These are phyloP conservation scores for Chenopodium formosanum DNA, from an alignment of 148 eudicot species.

Conservation along the genomic window DNA sequence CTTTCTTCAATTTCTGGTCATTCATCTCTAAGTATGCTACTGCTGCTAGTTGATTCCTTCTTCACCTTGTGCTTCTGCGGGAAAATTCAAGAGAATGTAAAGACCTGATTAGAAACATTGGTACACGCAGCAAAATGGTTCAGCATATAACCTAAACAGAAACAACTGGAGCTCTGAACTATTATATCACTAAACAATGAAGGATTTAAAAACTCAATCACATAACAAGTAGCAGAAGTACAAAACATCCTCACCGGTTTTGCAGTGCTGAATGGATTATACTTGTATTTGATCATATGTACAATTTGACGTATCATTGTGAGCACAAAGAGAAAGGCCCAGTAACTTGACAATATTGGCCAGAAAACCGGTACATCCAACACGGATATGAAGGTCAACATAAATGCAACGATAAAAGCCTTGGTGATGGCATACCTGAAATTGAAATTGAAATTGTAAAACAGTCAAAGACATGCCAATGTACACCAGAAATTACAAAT, in stretches of 20 bases:
- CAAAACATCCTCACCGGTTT: slow-evolving; percentile 41
- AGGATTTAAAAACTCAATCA: not conserved
- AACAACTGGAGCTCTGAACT: slow-evolving; percentile 8
- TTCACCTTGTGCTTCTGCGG: slow-evolving; percentile 19
- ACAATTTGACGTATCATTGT: slow-evolving; percentile 63
- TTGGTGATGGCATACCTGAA: slow-evolving; percentile 62
- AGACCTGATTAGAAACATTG: not conserved
- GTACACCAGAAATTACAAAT: not conserved
- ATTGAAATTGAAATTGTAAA: not conserved
- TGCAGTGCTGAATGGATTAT: slow-evolving; percentile 54
- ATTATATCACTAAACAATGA: not conserved
- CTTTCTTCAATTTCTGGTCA: slow-evolving; percentile 14
- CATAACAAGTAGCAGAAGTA: not conserved
- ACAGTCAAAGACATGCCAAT: not conserved
- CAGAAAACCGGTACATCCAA: slow-evolving; percentile 83
- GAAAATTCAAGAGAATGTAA: not conserved
- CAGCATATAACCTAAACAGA: not conserved
- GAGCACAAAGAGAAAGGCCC: slow-evolving; percentile 53
- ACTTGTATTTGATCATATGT: slow-evolving; percentile 68
- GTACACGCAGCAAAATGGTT: not conserved
- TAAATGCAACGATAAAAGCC: slow-evolving; percentile 61
- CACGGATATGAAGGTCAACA: slow-evolving; percentile 57
- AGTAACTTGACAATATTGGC: slow-evolving; percentile 74
- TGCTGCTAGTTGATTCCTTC: slow-evolving; percentile 12
- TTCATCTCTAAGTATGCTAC: slow-evolving; percentile 16